A percentile compares a stretch with the other conserved stretches of the same genome.
Conservation (phyloP, 129 eudicot species). For the Tanacetum coccineum region DNA sequence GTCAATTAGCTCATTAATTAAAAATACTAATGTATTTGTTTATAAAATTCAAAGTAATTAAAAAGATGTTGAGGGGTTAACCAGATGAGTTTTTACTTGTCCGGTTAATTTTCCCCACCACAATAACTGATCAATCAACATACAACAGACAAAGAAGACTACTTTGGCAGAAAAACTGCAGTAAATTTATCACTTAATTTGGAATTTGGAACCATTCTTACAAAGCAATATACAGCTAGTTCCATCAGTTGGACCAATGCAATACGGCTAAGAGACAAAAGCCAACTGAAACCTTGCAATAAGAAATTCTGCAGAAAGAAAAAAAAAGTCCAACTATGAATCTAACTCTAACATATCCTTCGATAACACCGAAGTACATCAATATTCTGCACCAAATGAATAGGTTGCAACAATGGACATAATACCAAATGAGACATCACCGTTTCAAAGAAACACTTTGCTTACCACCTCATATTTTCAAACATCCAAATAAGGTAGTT, state of each 20-base stretch:
- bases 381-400: conserved; percentile 11
- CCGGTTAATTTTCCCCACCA: no score
- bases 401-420: conserved; percentile 5
- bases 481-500: conserved; percentile 2
- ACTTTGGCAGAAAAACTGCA: conserved; percentile 12
- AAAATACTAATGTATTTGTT: no score
- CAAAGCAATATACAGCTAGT: conserved; percentile 26
- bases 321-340: conserved; percentile 1
- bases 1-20: no score
- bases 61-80: no score
- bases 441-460: not conserved
- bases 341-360: conserved; percentile 10
- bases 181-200: conserved; percentile 22
- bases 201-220: conserved; percentile 20
- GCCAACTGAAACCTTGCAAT: conserved; percentile 15
- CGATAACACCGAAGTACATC: conserved; percentile 15
- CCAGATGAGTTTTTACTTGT: no score
- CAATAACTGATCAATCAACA: not conserved
- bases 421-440: conserved; percentile 2
- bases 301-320: conserved; percentile 17
- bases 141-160: not conserved
- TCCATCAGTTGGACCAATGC: conserved; percentile 20
- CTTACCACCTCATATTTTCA: not conserved
- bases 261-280: conserved; percentile 17
- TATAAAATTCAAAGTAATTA: no score